Evolutionary conservation across 2,329 filamentous ascomycete genomes (phyloP).

Genomic region (Teratosphaeria pseudoeucalypti): DNA sequence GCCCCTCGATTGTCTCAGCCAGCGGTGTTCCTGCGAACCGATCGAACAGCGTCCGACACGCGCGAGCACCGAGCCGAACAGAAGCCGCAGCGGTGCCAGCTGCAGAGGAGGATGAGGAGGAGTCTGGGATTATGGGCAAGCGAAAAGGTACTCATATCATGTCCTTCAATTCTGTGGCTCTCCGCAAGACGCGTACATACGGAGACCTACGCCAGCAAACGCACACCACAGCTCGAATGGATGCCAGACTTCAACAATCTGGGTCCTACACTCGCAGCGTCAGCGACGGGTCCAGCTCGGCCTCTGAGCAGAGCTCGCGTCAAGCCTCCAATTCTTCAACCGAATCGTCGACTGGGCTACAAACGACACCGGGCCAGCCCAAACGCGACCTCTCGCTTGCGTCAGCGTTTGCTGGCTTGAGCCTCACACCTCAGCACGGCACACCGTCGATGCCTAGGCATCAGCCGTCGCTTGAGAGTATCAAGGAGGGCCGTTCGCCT

Average conservation of each 20-base stretch:
- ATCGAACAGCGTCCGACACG: slow-evolving; percentile 28
- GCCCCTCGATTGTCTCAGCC: slow-evolving; percentile 32
- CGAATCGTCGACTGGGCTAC: slow-evolving; percentile 7
- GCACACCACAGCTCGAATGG: not conserved
- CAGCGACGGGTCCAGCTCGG: slow-evolving; percentile 7
- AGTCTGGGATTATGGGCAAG: slow-evolving; percentile 23
- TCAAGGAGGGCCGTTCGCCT: slow-evolving; percentile 22
- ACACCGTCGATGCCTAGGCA: slow-evolving; percentile 12
- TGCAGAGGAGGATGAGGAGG: slow-evolving; percentile 20
- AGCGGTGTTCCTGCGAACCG: slow-evolving; percentile 34
- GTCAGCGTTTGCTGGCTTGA: slow-evolving; percentile 19
- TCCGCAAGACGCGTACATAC: slow-evolving; percentile 24
- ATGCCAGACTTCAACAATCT: slow-evolving; percentile 22
- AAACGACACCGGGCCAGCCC: slow-evolving; percentile 11
- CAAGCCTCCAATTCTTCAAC: slow-evolving; percentile 4
- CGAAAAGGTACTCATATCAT: slow-evolving; percentile 37
- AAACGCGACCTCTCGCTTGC: slow-evolving; percentile 22
- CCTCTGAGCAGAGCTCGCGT: slow-evolving; percentile 3
- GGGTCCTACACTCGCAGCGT: slow-evolving; percentile 8
- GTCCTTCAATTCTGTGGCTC: slow-evolving; percentile 29
- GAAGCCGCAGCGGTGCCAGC: slow-evolving; percentile 1
- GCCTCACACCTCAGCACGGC: slow-evolving; percentile 13
- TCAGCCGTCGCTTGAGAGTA: slow-evolving; percentile 21
- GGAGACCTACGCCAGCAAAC: slow-evolving; percentile 14
- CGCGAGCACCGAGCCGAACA: slow-evolving; percentile 4